Conservation (phyloP, 2,329 filamentous ascomycete genomes). For the Cercospora sp. region DNA sequence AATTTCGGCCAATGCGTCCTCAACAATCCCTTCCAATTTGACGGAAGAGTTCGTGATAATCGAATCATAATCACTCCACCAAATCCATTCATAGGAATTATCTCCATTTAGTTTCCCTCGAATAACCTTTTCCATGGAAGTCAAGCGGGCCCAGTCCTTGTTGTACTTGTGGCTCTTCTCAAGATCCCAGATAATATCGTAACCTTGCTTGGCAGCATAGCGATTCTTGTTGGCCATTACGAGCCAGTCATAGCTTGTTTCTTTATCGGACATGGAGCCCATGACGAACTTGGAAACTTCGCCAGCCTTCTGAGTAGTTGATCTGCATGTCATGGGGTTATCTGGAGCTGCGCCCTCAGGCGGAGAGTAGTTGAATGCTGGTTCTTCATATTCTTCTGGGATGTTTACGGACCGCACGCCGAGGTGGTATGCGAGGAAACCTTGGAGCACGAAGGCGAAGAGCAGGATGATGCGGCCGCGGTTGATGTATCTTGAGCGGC, state of each 20-base stretch:
- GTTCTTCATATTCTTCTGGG: neutral
- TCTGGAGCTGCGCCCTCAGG: neutral
- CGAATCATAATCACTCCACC: conserved; percentile 47
- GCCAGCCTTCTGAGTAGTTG: neutral
- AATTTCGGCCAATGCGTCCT: conserved; percentile 36
- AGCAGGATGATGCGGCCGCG: neutral
- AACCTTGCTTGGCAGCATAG: conserved; percentile 43
- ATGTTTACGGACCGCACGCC: neutral
- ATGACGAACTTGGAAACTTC: conserved; percentile 13
- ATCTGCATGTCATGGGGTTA: neutral
- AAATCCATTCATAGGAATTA: conserved; percentile 42
- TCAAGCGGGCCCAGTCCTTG: conserved; percentile 32
- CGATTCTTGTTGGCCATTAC: conserved; percentile 21
- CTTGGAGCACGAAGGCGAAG: neutral
- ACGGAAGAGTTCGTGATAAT: conserved; percentile 44
- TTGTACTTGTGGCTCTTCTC: conserved; percentile 38
- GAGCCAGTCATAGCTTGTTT: conserved; percentile 20
- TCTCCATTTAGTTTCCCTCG: neutral
- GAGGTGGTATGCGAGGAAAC: neutral
- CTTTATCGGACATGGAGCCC: conserved; percentile 16
- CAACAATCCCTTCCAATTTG: conserved; percentile 40
- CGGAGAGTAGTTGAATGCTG: neutral
- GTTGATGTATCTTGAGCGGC: neutral
- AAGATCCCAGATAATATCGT: conserved; percentile 45
- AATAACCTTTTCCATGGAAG: neutral